Conservation (phyloP, 148 eudicot genomes). For the Chenopodium suecicum region DNA sequence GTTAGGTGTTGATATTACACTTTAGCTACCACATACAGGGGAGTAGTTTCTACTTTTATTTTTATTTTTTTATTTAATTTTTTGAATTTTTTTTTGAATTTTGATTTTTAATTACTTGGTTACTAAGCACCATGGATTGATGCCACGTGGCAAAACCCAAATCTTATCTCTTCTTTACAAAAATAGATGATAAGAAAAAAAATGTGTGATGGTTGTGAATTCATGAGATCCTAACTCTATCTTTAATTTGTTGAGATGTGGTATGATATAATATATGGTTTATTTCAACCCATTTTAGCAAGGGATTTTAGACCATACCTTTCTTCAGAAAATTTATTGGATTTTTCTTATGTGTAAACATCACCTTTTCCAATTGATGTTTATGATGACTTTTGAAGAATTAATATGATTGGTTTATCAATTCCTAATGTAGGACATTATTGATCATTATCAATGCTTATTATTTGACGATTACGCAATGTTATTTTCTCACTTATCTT, state of each 20-base stretch:
- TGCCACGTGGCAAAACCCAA: conserved; percentile 36
- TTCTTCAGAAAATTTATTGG: background rate
- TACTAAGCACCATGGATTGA: conserved; percentile 14
- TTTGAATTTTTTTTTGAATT: background rate
- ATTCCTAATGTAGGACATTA: no score
- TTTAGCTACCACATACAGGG: background rate
- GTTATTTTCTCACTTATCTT: no score
- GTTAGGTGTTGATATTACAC: conserved; percentile 23
- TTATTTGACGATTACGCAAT: no score
- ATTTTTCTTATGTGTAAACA: background rate
- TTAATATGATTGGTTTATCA: no score
- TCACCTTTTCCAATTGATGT: no score
- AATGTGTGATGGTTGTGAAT: conserved; percentile 17
- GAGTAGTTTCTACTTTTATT: background rate
- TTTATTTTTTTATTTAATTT: background rate
- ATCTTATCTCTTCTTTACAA: conserved; percentile 38
- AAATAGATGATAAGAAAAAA: conserved; percentile 2
- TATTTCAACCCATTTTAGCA: background rate
- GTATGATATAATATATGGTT: background rate
- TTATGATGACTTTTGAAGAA: no score
- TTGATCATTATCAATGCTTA: no score
- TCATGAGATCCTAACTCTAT: conserved; percentile 1
- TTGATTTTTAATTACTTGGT: conserved; percentile 5
- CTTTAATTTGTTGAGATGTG: background rate
- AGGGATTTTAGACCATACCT: background rate